Conservation (phyloP, 2,329 filamentous ascomycete species). For the Aspergillus ochraceus region DNA sequence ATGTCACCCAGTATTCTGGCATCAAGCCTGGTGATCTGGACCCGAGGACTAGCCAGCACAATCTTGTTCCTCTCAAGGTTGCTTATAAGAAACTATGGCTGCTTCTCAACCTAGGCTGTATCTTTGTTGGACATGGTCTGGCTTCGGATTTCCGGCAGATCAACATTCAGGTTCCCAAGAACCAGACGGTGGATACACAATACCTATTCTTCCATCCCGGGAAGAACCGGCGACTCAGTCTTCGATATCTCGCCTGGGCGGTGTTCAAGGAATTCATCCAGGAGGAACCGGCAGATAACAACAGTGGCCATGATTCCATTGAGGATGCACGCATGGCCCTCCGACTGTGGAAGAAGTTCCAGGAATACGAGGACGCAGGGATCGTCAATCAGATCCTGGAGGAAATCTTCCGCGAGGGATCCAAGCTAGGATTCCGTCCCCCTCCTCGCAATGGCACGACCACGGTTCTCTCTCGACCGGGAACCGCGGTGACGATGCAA, state of each 20-base stretch:
- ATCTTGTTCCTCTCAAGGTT: conserved; percentile 81
- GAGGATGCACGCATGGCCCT: conserved; percentile 92
- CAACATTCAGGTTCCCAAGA: conserved; percentile 90
- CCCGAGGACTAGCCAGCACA: conserved; percentile 72
- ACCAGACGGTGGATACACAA: conserved; percentile 91
- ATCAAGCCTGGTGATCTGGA: conserved; percentile 86
- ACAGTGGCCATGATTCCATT: conserved; percentile 77
- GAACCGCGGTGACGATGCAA: conserved; percentile 40
- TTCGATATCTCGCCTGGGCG: conserved; percentile 89
- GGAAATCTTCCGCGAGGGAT: conserved; percentile 74
- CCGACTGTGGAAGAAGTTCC: conserved; percentile 83
- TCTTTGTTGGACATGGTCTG: conserved; percentile 90
- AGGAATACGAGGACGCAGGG: conserved; percentile 84
- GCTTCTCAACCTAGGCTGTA: conserved; percentile 87
- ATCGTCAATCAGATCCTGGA: conserved; percentile 80
- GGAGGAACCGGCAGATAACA: conserved; percentile 61
- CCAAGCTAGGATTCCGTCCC: conserved; percentile 59
- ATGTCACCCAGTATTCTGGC: conserved; percentile 90
- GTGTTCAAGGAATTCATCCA: conserved; percentile 94
- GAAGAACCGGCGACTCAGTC: conserved; percentile 79
- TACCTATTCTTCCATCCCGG: conserved; percentile 83
- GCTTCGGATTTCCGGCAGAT: conserved; percentile 97
- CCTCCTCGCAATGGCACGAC: conserved; percentile 44
- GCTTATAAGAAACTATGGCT: conserved; percentile 99
- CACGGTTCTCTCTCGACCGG: conserved; percentile 37